Evolutionary conservation across 2,329 filamentous ascomycete genomes (phyloP).

Genomic region (Phyllachora maydis): DNA sequence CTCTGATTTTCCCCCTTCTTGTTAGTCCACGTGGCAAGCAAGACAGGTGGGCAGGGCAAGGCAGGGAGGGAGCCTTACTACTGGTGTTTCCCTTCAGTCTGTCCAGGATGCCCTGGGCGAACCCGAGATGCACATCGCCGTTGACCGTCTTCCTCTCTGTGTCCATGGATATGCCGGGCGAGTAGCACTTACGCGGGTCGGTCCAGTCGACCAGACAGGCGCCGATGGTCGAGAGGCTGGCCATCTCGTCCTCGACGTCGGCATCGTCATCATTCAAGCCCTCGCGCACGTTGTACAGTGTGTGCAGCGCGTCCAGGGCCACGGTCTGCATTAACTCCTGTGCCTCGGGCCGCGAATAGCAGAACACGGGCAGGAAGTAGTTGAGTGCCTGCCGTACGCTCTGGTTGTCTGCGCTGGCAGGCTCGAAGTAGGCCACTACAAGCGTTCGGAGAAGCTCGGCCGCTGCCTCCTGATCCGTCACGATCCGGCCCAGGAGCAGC

Average conservation of each 20-base stretch:
- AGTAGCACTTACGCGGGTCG: slow-evolving; percentile 63
- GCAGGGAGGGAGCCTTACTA: not conserved
- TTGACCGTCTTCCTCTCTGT: slow-evolving; percentile 43
- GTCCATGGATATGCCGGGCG: slow-evolving; percentile 21
- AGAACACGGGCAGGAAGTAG: slow-evolving; percentile 91
- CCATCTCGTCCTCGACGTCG: slow-evolving; percentile 59
- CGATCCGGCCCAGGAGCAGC: slow-evolving; percentile 59
- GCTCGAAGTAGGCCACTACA: slow-evolving; percentile 76
- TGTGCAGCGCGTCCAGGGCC: slow-evolving; percentile 53
- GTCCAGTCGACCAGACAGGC: slow-evolving; percentile 87
- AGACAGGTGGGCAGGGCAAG: not conserved
- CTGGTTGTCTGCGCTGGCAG: slow-evolving; percentile 60
- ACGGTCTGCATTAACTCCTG: slow-evolving; percentile 63
- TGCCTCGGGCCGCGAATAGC: slow-evolving; percentile 66
- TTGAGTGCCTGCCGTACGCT: slow-evolving; percentile 69
- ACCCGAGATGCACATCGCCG: slow-evolving; percentile 59
- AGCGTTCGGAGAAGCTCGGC: slow-evolving; percentile 68
- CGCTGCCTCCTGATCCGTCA: slow-evolving; percentile 42
- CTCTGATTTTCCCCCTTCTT: too few species aligned
- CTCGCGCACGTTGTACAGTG: slow-evolving; percentile 52
- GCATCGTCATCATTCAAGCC: slow-evolving; percentile 55
- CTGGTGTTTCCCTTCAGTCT: slow-evolving; percentile 35
- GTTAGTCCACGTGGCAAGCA: slow-evolving; percentile 1
- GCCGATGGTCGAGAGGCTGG: slow-evolving; percentile 56
- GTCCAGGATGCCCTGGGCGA: slow-evolving; percentile 61